Base-by-base conservation (phyloP, 352 stramenopile species). In the Pythium rhizo-oryzae region DNA sequence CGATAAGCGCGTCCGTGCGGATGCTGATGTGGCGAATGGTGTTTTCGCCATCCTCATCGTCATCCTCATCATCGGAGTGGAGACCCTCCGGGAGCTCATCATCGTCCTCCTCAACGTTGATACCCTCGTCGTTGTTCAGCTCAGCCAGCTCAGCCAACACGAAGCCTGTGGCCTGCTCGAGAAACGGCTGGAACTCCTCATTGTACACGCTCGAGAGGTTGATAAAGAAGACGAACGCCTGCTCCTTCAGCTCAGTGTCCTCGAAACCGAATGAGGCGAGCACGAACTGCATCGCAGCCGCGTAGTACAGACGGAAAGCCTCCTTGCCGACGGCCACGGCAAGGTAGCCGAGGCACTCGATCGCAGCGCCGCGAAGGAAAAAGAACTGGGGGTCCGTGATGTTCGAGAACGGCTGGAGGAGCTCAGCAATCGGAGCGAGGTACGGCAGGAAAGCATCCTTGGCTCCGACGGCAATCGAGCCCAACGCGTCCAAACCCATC, bases 261-360 rank as follows among this genome's bases (percentile, higher is more conserved):
- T 99, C 90, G 21, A 98, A 82, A 37, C 87, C 85, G 44, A 99
- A 90, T 43, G 93, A 97, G 59, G 97, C 88, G 64, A 97, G 94
- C 19, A 97, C 96, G 57, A 97, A 98, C 66, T 96, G 84, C 96
- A 99, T 99, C 35, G 96, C 98, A 8, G 81, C 74, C 44, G 86
- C 81, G 52, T 99, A 97, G 79, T 98, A 99, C 39, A 94, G 94
- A 39, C 91, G 90, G 85, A 99, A 99, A 15, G 86, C 79, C 50
- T 99, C 97, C 67, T 95, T 95, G 49, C 96, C 97, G 4, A 99
- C 85, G 49, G 97, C 97, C 55, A 98, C 97, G 11, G 97, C 97
- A 65, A 99, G 93, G 84, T 99, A 98, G 25, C 97, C 97, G 69
- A 99, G 97, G 75, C 97, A 99, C 80, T 99, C 97, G 62, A 99